phyloP scores from a whole-genome alignment of 768 basidiomycete species.

The Kwoniella dejecticola region DNA sequence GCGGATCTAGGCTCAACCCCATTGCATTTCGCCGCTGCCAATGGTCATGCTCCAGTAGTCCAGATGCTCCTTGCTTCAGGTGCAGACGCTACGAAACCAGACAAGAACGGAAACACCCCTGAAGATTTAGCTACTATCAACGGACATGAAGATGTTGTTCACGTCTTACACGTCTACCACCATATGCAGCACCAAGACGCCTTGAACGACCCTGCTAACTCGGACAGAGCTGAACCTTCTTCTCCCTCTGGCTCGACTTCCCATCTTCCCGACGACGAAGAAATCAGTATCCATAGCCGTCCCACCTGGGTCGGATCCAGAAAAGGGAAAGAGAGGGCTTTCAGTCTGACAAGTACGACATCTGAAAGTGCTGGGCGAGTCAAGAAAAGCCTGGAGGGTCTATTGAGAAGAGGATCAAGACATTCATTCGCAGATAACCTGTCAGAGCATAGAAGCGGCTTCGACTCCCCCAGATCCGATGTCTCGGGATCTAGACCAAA shows the following conservation, averaged over 20 bases:
- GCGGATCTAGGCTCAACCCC: constrained; percentile 73
- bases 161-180: constrained; percentile 68
- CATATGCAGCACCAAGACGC: constrained; percentile 36
- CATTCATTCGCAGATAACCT: constrained; percentile 6
- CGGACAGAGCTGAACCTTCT: constrained; percentile 23
- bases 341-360: constrained; percentile 33
- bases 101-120: constrained; percentile 90
- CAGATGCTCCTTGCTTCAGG: constrained; percentile 79
- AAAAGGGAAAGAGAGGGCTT: constrained; percentile 45
- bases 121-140: constrained; percentile 78
- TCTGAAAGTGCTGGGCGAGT: constrained; percentile 34
- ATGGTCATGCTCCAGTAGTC: constrained; percentile 80
- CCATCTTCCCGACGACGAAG: constrained; percentile 21
- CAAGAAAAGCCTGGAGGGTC: constrained; percentile 36
- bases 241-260: constrained; percentile 19
- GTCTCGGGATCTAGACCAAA: constrained; percentile 1
- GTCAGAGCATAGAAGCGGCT: neutral
- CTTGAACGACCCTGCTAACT: constrained; percentile 18
- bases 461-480: constrained; percentile 10
- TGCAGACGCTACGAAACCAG: constrained; percentile 74
- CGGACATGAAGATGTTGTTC: constrained; percentile 76
- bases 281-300: constrained; percentile 1
- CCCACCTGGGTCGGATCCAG: constrained; percentile 21
- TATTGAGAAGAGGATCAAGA: constrained; percentile 24
- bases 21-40: constrained; percentile 94